A percentile compares a stretch with the other conserved stretches of the same genome.
Conservation (phyloP, 371 early-diverging fungal genomes). For the Mucor racemosus region DNA sequence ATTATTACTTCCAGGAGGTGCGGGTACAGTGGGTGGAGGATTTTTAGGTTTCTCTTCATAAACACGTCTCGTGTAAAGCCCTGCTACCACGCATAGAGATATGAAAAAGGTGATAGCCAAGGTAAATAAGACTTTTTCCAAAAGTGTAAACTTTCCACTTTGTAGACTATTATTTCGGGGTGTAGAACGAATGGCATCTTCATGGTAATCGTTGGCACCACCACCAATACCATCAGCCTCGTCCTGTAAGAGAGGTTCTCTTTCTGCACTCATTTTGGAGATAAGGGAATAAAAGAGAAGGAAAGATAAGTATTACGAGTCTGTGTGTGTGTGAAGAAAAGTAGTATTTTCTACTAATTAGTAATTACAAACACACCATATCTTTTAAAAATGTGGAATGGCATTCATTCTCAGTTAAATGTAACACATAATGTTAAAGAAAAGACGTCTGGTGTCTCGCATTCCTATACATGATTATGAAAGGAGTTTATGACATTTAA, state of each 20-base stretch:
- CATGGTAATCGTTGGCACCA: neutral
- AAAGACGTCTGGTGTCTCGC: too few species aligned
- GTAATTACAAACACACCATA: too few species aligned
- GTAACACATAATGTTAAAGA: too few species aligned
- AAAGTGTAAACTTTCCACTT: constrained; percentile 37
- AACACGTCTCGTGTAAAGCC: constrained; percentile 42
- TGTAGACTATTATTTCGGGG: constrained; percentile 8
- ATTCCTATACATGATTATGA: too few species aligned
- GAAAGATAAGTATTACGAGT: neutral
- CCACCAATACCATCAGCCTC: constrained; percentile 10
- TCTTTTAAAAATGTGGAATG: too few species aligned
- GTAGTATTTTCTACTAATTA: neutral
- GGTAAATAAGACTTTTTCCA: constrained; percentile 43
- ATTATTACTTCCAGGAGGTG: constrained; percentile 17
- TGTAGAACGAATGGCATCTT: neutral
- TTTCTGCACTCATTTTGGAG: constrained; percentile 33
- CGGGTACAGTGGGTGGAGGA: constrained; percentile 6
- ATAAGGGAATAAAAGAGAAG: constrained; percentile 9
- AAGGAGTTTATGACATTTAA: too few species aligned
- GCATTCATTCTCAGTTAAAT: too few species aligned
- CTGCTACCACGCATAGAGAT: constrained; percentile 39
- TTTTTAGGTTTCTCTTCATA: constrained; percentile 29
- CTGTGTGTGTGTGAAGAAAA: neutral
- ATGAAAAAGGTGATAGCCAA: constrained; percentile 40
- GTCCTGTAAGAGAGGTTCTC: constrained; percentile 34